phyloP scores from a whole-genome alignment of 2,329 filamentous ascomycete species.

The Cadophora malorum region DNA sequence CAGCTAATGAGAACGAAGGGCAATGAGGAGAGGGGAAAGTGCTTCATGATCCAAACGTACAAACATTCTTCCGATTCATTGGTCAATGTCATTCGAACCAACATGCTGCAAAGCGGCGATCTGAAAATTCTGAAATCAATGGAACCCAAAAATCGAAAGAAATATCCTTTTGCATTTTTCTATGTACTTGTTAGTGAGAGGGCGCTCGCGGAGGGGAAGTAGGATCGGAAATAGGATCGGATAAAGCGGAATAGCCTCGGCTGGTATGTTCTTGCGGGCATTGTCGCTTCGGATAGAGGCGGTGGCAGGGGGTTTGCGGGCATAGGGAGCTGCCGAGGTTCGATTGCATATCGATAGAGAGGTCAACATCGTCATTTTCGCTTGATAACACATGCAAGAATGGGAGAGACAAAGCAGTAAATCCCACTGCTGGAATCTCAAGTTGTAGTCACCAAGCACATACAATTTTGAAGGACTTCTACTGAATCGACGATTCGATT shows the following conservation, averaged over 20 bases:
- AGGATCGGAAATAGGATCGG: slow-evolving; percentile 22
- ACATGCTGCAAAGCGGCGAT: not conserved
- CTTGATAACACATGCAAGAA: slow-evolving; percentile 25
- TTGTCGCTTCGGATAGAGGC: slow-evolving; percentile 11
- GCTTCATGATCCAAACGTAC: not conserved
- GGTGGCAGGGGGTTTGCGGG: not conserved
- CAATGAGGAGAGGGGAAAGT: not conserved
- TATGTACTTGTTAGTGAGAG: not conserved
- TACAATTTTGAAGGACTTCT: not conserved
- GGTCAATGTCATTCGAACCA: not conserved
- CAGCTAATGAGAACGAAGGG: not conserved
- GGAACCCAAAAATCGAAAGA: not conserved
- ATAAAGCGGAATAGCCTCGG: slow-evolving; percentile 4
- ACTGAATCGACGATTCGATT: not conserved
- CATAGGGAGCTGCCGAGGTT: slow-evolving; percentile 23
- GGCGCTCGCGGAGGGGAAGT: not conserved
- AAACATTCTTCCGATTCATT: not conserved
- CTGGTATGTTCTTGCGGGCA: not conserved
- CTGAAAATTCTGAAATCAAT: not conserved
- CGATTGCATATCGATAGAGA: slow-evolving; percentile 6
- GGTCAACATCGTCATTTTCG: slow-evolving; percentile 15
- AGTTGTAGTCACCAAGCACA: not conserved
- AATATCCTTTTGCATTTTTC: not conserved
- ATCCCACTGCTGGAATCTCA: not conserved
- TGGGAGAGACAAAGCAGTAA: not conserved